These are phyloP conservation scores for Metschnikowia bowlesiae DNA, from an alignment of 805 yeast species.

Conservation along the genomic window DNA sequence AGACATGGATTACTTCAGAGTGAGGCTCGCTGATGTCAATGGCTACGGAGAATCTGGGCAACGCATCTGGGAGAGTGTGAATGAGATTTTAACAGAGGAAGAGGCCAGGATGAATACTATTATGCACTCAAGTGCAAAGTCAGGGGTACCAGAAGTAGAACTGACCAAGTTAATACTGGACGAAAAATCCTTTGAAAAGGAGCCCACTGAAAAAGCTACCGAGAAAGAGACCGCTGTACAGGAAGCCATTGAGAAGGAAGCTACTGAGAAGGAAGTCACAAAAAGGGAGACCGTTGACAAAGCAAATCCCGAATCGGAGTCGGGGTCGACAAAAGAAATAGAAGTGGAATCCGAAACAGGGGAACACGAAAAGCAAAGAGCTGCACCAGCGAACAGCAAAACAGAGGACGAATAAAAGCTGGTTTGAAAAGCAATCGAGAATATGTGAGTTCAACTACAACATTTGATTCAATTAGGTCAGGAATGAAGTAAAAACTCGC, in stretches of 20 bases:
- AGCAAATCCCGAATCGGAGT: neutral
- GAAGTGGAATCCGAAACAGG: neutral
- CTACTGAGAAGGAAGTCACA: neutral
- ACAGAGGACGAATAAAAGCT: neutral
- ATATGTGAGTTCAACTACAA: neutral
- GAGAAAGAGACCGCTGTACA: neutral
- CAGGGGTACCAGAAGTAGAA: neutral
- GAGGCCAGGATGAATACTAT: slow-evolving; percentile 44
- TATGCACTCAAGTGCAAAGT: slow-evolving; percentile 24
- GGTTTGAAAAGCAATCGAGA: neutral
- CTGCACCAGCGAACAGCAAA: neutral
- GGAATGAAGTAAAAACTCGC: slow-evolving; percentile 6
- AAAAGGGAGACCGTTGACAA: neutral
- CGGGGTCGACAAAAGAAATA: neutral
- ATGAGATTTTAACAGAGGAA: slow-evolving; percentile 47
- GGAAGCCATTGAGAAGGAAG: neutral
- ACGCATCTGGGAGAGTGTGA: slow-evolving; percentile 57
- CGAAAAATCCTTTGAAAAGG: neutral
- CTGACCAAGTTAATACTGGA: neutral
- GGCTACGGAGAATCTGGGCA: slow-evolving; percentile 63
- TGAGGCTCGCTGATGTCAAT: slow-evolving; percentile 52
- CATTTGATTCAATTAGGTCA: neutral
- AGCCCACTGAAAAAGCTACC: neutral
- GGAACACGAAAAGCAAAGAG: neutral
- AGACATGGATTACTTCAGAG: slow-evolving; percentile 62